Conservation (phyloP, 192 early-diverging fungal species). For the Entomortierella lignicola region DNA sequence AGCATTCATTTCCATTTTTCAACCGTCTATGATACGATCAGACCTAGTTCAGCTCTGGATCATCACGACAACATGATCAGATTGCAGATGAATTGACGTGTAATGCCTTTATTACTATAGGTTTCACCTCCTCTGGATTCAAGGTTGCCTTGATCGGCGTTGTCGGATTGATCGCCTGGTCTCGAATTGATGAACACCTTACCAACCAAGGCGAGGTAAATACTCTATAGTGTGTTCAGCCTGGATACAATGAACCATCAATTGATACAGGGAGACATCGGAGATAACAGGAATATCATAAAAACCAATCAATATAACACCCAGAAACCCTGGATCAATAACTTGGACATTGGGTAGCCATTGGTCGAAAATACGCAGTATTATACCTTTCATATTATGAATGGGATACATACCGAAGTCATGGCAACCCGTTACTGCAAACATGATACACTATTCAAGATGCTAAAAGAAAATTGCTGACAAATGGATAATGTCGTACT, state of each 20-base stretch:
- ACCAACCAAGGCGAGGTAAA: constrained; percentile 54
- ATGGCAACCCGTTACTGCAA: too few relatives aligned
- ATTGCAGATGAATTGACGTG: not conserved
- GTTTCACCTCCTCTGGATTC: constrained; percentile 50
- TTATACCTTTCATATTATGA: too few relatives aligned
- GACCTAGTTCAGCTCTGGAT: not conserved
- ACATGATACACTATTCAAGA: not conserved
- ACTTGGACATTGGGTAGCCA: too few relatives aligned
- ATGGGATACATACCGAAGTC: too few relatives aligned
- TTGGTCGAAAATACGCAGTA: too few relatives aligned
- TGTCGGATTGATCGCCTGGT: constrained; percentile 49
- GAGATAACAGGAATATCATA: too few relatives aligned
- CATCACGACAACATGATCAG: not conserved
- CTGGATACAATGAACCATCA: not conserved
- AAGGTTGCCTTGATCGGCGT: constrained; percentile 36
- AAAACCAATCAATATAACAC: too few relatives aligned
- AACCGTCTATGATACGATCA: not conserved
- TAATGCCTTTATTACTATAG: constrained; percentile 3
- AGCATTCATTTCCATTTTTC: not conserved
- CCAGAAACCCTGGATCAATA: too few relatives aligned
- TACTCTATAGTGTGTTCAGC: not conserved
- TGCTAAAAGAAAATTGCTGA: not conserved
- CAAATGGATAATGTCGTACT: not conserved
- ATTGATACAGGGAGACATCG: not conserved
- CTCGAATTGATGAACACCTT: constrained; percentile 53